Evolutionary conservation across 331 rosid species (phyloP).

Genomic region (Phaseolus coccineus): DNA sequence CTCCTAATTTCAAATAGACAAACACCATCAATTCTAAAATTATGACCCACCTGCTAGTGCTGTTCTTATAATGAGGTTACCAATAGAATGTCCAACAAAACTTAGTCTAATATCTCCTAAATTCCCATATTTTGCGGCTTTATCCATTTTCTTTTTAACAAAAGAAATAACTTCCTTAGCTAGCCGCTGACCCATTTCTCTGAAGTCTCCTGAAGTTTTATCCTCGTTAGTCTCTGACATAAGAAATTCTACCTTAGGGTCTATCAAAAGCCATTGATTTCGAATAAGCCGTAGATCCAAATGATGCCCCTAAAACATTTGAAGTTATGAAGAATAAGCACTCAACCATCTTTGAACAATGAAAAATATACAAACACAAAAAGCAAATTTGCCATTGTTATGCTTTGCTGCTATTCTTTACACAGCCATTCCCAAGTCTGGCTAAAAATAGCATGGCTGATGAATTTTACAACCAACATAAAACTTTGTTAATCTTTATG

Average conservation of each 20-base stretch:
- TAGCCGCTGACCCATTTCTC: slow-evolving; percentile 86
- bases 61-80: slow-evolving; percentile 81
- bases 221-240: slow-evolving; percentile 89
- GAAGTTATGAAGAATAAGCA: slow-evolving; percentile 32
- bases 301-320: slow-evolving; percentile 76
- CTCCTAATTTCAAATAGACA: slow-evolving; percentile 32
- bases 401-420: background rate
- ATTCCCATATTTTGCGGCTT: slow-evolving; percentile 63
- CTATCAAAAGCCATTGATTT: slow-evolving; percentile 86
- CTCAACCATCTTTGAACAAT: background rate
- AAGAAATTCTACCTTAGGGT: slow-evolving; percentile 77
- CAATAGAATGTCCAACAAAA: slow-evolving; percentile 92
- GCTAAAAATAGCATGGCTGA: background rate
- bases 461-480: background rate
- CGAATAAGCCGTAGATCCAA: slow-evolving; percentile 83
- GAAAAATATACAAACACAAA: background rate
- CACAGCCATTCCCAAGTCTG: background rate
- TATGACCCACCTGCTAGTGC: slow-evolving; percentile 69
- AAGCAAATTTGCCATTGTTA: background rate
- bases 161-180: slow-evolving; percentile 79
- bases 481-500: background rate
- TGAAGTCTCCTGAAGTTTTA: slow-evolving; percentile 84
- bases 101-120: slow-evolving; percentile 74
- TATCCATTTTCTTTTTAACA: slow-evolving; percentile 78
- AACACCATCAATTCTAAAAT: slow-evolving; percentile 33